Evolutionary conservation across 345 rosid genomes (phyloP).

Genomic region (Acer negundo): DNA sequence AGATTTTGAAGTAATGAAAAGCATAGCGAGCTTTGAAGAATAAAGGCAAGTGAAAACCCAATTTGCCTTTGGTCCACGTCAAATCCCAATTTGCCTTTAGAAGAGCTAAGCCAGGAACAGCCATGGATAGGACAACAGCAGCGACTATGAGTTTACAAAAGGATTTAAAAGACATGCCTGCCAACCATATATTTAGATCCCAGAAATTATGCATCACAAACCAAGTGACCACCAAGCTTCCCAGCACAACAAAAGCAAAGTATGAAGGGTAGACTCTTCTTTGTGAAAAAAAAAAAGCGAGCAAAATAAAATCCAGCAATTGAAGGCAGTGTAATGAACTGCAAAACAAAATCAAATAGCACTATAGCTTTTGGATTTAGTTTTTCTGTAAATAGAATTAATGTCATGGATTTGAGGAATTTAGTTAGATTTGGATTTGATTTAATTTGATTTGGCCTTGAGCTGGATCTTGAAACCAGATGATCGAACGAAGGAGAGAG

Average conservation of each 20-base stretch:
- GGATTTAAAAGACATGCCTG: constrained; percentile 92
- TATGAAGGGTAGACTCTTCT: constrained; percentile 86
- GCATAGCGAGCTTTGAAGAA: constrained; percentile 91
- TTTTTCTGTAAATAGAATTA: too few species aligned
- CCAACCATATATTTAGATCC: constrained; percentile 98
- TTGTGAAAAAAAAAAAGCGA: constrained; percentile 86
- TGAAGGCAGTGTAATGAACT: constrained; percentile 90
- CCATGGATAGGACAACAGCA: constrained; percentile 78
- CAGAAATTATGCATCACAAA: constrained; percentile 93
- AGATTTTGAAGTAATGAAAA: constrained; percentile 81
- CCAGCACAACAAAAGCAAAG: constrained; percentile 88
- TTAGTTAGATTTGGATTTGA: too few species aligned
- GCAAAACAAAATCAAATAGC: constrained; percentile 35
- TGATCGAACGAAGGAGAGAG: too few species aligned
- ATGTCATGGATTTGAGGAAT: too few species aligned
- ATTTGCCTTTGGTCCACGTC: constrained; percentile 77
- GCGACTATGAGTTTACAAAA: constrained; percentile 91
- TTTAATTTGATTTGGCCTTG: too few species aligned
- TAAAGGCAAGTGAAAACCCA: constrained; percentile 94
- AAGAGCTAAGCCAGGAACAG: constrained; percentile 92
- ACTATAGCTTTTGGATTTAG: constrained; percentile 10
- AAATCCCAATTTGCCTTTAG: too few species aligned
- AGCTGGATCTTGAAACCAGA: too few species aligned
- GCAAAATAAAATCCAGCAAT: constrained; percentile 93
- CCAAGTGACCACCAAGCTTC: constrained; percentile 94